These are phyloP conservation scores for Pyrenula massariospora DNA, from an alignment of 495 filamentous ascomycete species.

Conservation along the genomic window DNA sequence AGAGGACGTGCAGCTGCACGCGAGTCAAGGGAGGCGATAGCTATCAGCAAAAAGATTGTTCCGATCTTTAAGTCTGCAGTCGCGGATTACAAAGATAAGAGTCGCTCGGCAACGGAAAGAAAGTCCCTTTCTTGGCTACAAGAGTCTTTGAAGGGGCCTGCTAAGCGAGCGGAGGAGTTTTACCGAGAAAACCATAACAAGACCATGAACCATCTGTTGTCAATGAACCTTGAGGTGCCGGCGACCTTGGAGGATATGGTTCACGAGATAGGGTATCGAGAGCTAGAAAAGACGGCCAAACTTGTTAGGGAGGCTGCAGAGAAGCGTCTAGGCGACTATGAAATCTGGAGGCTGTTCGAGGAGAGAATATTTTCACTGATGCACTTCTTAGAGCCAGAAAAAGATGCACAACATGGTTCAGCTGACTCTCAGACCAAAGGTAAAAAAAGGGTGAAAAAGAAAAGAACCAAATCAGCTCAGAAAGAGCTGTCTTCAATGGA, in stretches of 20 bases:
- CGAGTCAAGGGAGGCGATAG: background rate
- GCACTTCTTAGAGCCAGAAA: slow-evolving; percentile 21
- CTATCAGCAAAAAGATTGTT: slow-evolving; percentile 14
- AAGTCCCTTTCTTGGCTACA: background rate
- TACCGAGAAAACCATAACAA: background rate
- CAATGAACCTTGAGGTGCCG: slow-evolving; percentile 8
- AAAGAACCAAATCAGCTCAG: slow-evolving; percentile 2
- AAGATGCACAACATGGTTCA: slow-evolving; percentile 1
- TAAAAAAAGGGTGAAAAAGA: slow-evolving; percentile 9
- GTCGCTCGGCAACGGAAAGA: background rate
- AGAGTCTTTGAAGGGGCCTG: background rate
- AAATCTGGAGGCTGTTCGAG: slow-evolving; percentile 62
- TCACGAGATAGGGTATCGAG: slow-evolving; percentile 16
- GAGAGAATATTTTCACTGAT: slow-evolving; percentile 57
- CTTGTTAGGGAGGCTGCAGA: slow-evolving; percentile 17
- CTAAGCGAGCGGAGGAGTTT: background rate
- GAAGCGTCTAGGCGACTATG: slow-evolving; percentile 45
- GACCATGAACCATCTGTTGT: slow-evolving; percentile 2
- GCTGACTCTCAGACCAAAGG: slow-evolving; percentile 6
- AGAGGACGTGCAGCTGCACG: slow-evolving; percentile 4
- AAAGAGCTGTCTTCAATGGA: slow-evolving; percentile 4
- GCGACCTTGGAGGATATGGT: slow-evolving; percentile 9
- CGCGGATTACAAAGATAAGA: background rate
- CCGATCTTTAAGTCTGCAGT: slow-evolving; percentile 15
- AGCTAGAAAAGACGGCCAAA: slow-evolving; percentile 15